phyloP scores from a whole-genome alignment of 495 filamentous ascomycete genomes.

The Immersiella caudata region DNA sequence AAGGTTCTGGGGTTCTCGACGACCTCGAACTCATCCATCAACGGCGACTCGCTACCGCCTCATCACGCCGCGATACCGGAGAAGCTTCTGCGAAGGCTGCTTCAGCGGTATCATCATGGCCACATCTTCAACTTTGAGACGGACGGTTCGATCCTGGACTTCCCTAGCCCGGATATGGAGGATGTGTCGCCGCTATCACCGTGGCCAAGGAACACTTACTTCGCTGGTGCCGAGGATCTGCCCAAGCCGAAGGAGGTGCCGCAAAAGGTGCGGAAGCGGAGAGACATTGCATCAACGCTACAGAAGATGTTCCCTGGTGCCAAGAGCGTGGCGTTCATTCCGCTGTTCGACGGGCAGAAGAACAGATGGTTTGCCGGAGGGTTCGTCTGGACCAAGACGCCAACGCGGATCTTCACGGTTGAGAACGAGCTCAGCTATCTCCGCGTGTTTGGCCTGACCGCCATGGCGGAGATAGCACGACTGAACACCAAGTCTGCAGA shows the following conservation, averaged over 20 bases:
- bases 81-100: slow-evolving; percentile 52
- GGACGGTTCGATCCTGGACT: slow-evolving; percentile 30
- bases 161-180: slow-evolving; percentile 20
- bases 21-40: slow-evolving; percentile 27
- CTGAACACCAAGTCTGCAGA: slow-evolving; percentile 42
- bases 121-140: slow-evolving; percentile 61
- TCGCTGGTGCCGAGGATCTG: neutral
- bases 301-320: slow-evolving; percentile 50
- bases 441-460: slow-evolving; percentile 57
- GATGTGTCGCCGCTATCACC: slow-evolving; percentile 16
- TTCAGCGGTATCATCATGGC: slow-evolving; percentile 63
- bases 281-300: slow-evolving; percentile 24
- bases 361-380: slow-evolving; percentile 69
- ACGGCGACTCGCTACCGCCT: slow-evolving; percentile 23
- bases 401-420: slow-evolving; percentile 50
- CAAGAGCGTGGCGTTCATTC: slow-evolving; percentile 58
- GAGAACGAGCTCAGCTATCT: slow-evolving; percentile 50
- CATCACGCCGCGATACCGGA: slow-evolving; percentile 26
- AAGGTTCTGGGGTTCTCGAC: slow-evolving; percentile 43
- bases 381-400: slow-evolving; percentile 62
- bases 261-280: slow-evolving; percentile 1
- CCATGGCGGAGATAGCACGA: slow-evolving; percentile 60
- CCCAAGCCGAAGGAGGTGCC: neutral
- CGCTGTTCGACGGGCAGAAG: slow-evolving; percentile 66
- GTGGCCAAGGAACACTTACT: neutral